Conservation (phyloP, 2,329 filamentous ascomycete species). For the Xylaria arbuscula region DNA sequence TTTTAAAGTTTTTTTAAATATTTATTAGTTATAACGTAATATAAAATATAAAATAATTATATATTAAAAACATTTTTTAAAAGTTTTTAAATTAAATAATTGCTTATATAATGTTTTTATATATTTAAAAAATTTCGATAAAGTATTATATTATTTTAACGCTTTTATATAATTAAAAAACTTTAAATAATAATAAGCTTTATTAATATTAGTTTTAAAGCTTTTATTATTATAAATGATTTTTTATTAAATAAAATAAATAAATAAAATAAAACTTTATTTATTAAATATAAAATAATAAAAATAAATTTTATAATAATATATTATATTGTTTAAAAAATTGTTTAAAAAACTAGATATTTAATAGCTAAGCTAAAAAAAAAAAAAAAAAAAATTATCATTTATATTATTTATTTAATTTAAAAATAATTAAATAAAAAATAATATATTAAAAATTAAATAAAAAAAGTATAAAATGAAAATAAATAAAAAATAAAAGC, state of each 20-base stretch:
- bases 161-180: neutral
- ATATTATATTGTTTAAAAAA: neutral
- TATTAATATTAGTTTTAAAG: neutral
- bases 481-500: neutral
- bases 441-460: no score
- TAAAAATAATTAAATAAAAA: neutral
- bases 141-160: neutral
- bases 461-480: no score
- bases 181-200: neutral
- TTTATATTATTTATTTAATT: no score
- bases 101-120: neutral
- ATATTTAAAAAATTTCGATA: neutral
- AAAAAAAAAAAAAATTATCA: no score
- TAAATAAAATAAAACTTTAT: neutral
- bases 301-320: neutral
- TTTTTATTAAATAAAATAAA: neutral
- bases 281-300: neutral
- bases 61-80: neutral
- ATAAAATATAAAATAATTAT: neutral
- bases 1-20: neutral
- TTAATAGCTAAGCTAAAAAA: no score
- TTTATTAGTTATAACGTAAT: constrained; percentile 1
- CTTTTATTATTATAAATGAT: neutral
- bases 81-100: neutral
- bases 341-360: no score